A percentile compares a stretch with the other conserved stretches of the same genome.
Conservation (phyloP, 2,329 filamentous ascomycete genomes). For the Davidsoniella eucalypti region DNA sequence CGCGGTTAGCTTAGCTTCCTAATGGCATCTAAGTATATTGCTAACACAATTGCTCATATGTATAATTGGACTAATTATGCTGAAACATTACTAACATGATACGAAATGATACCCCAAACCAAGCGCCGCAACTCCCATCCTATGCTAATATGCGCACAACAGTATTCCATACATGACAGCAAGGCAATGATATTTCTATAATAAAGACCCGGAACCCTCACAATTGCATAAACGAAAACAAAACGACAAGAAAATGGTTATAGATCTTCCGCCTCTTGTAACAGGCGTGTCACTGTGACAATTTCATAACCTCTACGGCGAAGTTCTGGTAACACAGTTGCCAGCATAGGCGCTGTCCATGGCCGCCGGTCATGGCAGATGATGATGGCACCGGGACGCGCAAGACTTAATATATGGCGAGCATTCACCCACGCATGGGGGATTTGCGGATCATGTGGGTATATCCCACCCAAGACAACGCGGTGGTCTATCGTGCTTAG, state of each 20-base stretch:
- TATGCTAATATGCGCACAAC: not conserved
- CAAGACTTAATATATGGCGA: conserved; percentile 64
- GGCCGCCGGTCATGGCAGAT: conserved; percentile 70
- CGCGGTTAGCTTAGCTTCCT: conserved; percentile 16
- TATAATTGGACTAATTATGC: not conserved
- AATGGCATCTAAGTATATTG: not conserved
- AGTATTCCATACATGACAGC: not conserved
- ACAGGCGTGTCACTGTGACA: conserved; percentile 52
- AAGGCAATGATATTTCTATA: not conserved
- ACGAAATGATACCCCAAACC: not conserved
- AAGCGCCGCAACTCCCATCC: not conserved
- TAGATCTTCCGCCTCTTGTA: conserved; percentile 23
- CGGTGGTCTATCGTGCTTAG: conserved; percentile 47
- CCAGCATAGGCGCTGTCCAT: conserved; percentile 74
- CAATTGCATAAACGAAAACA: conserved; percentile 4
- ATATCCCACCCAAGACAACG: conserved; percentile 68
- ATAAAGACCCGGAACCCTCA: not conserved
- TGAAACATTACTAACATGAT: not conserved
- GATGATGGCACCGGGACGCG: conserved; percentile 59
- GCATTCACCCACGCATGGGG: conserved; percentile 53
- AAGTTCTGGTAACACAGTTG: conserved; percentile 54
- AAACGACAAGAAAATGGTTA: not conserved
- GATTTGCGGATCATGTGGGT: conserved; percentile 85
- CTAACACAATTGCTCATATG: not conserved
- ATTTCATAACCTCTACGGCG: conserved; percentile 52